Evolutionary conservation across 2,329 filamentous ascomycete genomes (phyloP).

Genomic region (Phialocephala subalpina): DNA sequence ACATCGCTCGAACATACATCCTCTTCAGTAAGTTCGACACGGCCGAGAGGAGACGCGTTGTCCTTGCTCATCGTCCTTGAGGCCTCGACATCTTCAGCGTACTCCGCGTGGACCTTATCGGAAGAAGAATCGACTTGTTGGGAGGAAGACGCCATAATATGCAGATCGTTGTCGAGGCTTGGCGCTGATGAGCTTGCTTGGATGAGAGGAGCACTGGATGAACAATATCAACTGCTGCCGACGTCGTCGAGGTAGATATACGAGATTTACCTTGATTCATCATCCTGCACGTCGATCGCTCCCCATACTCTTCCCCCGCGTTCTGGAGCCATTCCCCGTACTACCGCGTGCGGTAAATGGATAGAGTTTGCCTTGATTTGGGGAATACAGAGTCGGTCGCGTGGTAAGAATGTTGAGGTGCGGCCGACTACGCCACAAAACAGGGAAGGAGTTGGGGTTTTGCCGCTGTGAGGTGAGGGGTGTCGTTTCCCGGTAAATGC

Average conservation of each 20-base stretch:
- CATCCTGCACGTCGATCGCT: constrained; percentile 12
- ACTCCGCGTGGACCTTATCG: constrained; percentile 24
- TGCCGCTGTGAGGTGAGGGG: no score
- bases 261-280: constrained; percentile 11
- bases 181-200: constrained; percentile 1
- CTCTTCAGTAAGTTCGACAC: constrained; percentile 33
- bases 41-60: constrained; percentile 10
- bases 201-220: constrained; percentile 9
- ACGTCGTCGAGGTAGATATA: constrained; percentile 20
- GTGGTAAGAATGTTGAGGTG: background rate
- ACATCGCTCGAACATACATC: constrained; percentile 28
- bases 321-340: background rate
- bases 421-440: background rate
- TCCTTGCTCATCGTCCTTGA: constrained; percentile 27
- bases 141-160: constrained; percentile 9
- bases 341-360: background rate
- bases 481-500: background rate
- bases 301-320: constrained; percentile 20
- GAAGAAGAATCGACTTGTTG: constrained; percentile 8
- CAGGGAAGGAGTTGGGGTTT: background rate
- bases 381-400: background rate
- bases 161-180: background rate
- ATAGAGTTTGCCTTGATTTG: background rate
- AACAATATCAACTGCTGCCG: background rate
- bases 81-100: constrained; percentile 25